A percentile compares a stretch with the other conserved stretches of the same genome.
These are phyloP conservation scores for Rickenella mellea DNA, from an alignment of 768 basidiomycete species.

Conservation along the genomic window DNA sequence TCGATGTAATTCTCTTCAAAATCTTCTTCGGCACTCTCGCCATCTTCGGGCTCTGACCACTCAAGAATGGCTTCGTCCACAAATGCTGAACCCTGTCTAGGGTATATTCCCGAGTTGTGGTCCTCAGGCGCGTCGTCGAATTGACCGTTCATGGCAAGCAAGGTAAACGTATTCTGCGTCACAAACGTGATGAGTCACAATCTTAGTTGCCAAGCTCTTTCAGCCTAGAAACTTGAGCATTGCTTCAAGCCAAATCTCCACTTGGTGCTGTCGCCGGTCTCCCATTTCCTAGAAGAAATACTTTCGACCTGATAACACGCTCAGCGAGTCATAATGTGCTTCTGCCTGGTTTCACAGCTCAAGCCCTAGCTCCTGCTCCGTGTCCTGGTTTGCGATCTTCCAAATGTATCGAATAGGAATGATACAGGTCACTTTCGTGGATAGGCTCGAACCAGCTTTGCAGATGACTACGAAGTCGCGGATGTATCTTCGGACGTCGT, in stretches of 20 bases:
- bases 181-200: too few relatives aligned
- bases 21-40: slow-evolving; percentile 28
- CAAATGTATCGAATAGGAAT: slow-evolving; percentile 15
- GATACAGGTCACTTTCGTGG: slow-evolving; percentile 43
- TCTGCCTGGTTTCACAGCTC: slow-evolving; percentile 31
- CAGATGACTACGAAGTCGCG: slow-evolving; percentile 29
- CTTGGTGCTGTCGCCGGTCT: too few relatives aligned
- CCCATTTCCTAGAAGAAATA: too few relatives aligned
- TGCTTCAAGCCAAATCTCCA: too few relatives aligned
- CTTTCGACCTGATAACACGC: not conserved
- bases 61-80: slow-evolving; percentile 33
- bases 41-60: slow-evolving; percentile 19
- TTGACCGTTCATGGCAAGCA: too few relatives aligned
- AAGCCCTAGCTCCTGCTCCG: slow-evolving; percentile 15
- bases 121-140: slow-evolving; percentile 51
- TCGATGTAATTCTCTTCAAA: slow-evolving; percentile 44
- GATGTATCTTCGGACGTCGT: slow-evolving; percentile 13
- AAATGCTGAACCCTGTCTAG: slow-evolving; percentile 26
- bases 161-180: too few relatives aligned
- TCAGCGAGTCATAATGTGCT: slow-evolving; percentile 30
- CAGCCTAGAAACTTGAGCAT: too few relatives aligned
- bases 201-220: too few relatives aligned
- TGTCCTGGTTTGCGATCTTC: slow-evolving; percentile 22
- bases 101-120: slow-evolving; percentile 6
- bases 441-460: slow-evolving; percentile 24